Percentiles rank a stretch among this genome's conserved stretches.
Conservation (phyloP, 768 basidiomycete species). For the Boletus sp. region DNA sequence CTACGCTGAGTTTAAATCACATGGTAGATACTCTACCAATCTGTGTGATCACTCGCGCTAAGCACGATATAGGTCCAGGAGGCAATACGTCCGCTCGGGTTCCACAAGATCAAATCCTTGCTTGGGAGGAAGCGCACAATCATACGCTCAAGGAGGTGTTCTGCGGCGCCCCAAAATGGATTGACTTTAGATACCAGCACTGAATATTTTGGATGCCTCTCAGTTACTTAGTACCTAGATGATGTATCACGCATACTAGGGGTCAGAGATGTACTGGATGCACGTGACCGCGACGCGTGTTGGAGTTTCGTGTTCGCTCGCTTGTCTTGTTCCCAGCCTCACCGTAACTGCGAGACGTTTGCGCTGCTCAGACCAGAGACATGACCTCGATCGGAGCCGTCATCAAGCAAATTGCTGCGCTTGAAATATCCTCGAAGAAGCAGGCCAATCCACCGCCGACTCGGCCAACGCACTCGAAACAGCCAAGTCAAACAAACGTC, state of each 20-base stretch:
- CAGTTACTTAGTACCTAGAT: not conserved
- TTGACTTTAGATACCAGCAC: constrained; percentile 48
- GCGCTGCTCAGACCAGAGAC: not conserved
- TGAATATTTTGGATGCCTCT: not conserved
- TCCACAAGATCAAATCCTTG: constrained; percentile 48
- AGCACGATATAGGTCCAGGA: constrained; percentile 45
- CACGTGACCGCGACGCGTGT: constrained; percentile 33
- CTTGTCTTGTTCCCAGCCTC: not conserved
- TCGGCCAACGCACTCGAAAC: constrained; percentile 45
- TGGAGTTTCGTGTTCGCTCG: constrained; percentile 10
- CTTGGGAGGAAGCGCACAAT: constrained; percentile 2
- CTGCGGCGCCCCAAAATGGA: constrained; percentile 49
- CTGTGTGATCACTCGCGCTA: not conserved
- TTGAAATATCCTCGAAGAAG: constrained; percentile 61
- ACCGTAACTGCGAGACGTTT: not conserved
- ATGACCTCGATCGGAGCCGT: constrained; percentile 53
- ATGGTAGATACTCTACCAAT: constrained; percentile 34
- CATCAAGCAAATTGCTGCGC: constrained; percentile 66
- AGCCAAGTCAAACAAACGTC: constrained; percentile 58
- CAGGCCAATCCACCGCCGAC: constrained; percentile 33
- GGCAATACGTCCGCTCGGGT: constrained; percentile 46
- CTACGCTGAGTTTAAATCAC: constrained; percentile 57
- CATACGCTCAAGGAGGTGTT: constrained; percentile 55
- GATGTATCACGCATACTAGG: too few relatives aligned
- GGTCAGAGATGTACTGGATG: not conserved